Base-by-base conservation (phyloP, 208 protist genomes). In the Blastocrithidia nonstop region DNA sequence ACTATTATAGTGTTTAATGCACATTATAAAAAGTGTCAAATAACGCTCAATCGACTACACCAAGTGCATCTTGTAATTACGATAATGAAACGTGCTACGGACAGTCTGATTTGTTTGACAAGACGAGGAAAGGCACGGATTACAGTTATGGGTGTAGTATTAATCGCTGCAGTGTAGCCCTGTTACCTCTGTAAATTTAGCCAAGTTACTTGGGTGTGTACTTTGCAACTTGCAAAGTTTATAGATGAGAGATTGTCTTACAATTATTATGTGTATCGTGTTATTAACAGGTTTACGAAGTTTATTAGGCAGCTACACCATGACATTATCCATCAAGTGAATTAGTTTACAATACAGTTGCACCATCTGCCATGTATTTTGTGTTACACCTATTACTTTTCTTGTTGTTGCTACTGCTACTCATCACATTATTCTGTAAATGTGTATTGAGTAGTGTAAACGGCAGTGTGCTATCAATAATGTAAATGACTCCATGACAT, bases 61-160 rank as follows among this genome's bases (percentile, higher is more conserved):
- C 45, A 24, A 96, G 57, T 17, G 51, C 69, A 11, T 81, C 67
- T 31, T 89, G 70, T 26, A 96, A 27, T 39, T 64, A 59, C 11
- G 48, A 31, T 0, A 75, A 46, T 2, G 59, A 27, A 29, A 88
- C 22, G 32, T 93, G 79, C 6, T 64, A 26, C 3, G 63, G 52
- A 20, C 54, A 54, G 49, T 96, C 93, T 25, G 71, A 57, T 51
- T 98, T 98, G 68, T 98, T 98, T 16, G 80, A 84, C 17, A 92
- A 83, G 9, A 98, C 68, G 1, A 98, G 61, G 0, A 98, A 46
- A 0, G 80, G 55, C 15, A 88, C 81, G 28, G 74, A 61, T 4
- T 40, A 32, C 29, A 97, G 76, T 26, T 65, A 40, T 8, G 90
- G 84, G n/a, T 95, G 73, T 25, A 45, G 20, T 20, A 96, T 57